Percentiles rank a stretch among this genome's conserved stretches.
Conservation (phyloP, 805 yeast genomes). For the Candida rishiriensis region DNA sequence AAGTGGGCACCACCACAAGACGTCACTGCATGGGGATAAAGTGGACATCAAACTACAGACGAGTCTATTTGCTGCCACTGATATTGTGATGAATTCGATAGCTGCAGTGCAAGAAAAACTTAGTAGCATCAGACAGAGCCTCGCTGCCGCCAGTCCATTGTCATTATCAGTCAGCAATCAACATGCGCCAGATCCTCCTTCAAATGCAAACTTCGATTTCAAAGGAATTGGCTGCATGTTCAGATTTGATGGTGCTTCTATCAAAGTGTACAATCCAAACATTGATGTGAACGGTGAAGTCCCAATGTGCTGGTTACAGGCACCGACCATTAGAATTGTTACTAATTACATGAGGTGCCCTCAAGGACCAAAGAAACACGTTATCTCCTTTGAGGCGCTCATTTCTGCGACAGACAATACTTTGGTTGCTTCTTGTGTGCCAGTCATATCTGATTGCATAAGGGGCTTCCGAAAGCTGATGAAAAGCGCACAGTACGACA, state of each 20-base stretch:
- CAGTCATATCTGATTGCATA: slow-evolving; percentile 60
- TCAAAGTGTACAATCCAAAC: slow-evolving; percentile 43
- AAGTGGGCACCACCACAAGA: slow-evolving; percentile 34
- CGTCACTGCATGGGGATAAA: slow-evolving; percentile 61
- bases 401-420: slow-evolving; percentile 71
- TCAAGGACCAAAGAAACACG: slow-evolving; percentile 36
- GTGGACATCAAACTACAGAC: slow-evolving; percentile 64
- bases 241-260: slow-evolving; percentile 66
- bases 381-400: slow-evolving; percentile 46
- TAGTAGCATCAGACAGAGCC: slow-evolving; percentile 2
- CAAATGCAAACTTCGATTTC: slow-evolving; percentile 5
- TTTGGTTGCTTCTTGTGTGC: slow-evolving; percentile 71
- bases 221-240: slow-evolving; percentile 46
- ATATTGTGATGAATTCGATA: slow-evolving; percentile 45
- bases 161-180: slow-evolving; percentile 5
- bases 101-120: slow-evolving; percentile 27
- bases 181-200: slow-evolving; percentile 22
- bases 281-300: slow-evolving; percentile 34
- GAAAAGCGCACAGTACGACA: slow-evolving; percentile 18
- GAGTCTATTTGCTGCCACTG: slow-evolving; percentile 49
- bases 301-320: slow-evolving; percentile 57
- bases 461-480: slow-evolving; percentile 47
- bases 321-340: slow-evolving; percentile 69
- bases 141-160: not conserved
- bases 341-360: slow-evolving; percentile 46